Evolutionary conservation across 2,329 filamentous ascomycete genomes (phyloP).

Genomic region (Pleurostoma richardsiae): DNA sequence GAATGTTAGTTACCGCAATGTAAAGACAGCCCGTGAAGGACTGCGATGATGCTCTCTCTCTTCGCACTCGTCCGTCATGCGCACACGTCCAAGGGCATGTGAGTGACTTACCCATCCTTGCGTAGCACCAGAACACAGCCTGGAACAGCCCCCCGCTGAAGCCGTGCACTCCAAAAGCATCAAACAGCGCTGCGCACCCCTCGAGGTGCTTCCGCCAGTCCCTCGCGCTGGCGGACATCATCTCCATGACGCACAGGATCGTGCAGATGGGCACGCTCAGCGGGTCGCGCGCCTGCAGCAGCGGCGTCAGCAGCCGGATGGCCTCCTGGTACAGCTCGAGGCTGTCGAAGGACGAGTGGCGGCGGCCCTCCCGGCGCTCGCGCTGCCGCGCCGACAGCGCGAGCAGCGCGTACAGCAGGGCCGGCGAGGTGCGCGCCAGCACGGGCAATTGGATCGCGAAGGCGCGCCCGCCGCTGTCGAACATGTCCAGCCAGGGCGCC

Average conservation of each 20-base stretch:
- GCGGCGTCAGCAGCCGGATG: conserved; percentile 34
- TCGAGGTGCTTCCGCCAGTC: conserved; percentile 54
- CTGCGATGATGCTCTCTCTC: not conserved
- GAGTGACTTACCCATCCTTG: conserved; percentile 41
- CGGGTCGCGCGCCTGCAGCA: conserved; percentile 24
- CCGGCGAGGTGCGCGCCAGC: conserved; percentile 38
- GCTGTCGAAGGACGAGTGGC: conserved; percentile 41
- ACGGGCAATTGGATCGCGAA: conserved; percentile 48
- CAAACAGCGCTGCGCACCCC: conserved; percentile 51
- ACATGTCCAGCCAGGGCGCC: conserved; percentile 50
- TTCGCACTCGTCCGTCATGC: no score
- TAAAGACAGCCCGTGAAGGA: not conserved
- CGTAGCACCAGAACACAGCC: conserved; percentile 55
- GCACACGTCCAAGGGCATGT: no score
- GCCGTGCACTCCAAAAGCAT: conserved; percentile 46
- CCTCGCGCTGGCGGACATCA: conserved; percentile 32
- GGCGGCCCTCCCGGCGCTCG: conserved; percentile 38
- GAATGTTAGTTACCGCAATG: conserved; percentile 2
- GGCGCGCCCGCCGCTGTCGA: conserved; percentile 40
- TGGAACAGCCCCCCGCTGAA: conserved; percentile 46
- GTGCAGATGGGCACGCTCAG: conserved; percentile 30
- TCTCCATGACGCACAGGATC: conserved; percentile 34
- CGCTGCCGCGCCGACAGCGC: conserved; percentile 50
- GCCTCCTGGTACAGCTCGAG: conserved; percentile 51
- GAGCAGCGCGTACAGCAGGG: conserved; percentile 45